phyloP scores from a whole-genome alignment of 805 yeast species.

The Blastobotrys muscicola region DNA sequence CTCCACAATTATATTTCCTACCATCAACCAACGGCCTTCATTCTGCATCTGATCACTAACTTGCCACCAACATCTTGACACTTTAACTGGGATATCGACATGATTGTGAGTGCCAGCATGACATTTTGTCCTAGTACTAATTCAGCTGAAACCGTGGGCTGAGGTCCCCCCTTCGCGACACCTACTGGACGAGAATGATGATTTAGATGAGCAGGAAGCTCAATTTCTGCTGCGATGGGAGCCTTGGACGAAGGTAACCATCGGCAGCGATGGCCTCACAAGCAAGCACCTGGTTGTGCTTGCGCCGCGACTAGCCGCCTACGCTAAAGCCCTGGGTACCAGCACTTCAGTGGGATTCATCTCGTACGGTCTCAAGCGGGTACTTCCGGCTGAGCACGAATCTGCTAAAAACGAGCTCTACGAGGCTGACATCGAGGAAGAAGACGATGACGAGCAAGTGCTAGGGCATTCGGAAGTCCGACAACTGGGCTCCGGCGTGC shows the following conservation, averaged over 20 bases:
- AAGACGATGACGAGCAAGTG: conserved; percentile 6
- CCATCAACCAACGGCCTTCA: too few species aligned
- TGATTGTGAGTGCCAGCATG: background rate
- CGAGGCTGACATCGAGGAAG: conserved; percentile 11
- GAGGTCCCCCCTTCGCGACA: conserved; percentile 45
- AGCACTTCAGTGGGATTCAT: background rate
- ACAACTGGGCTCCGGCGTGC: background rate
- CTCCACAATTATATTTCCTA: too few species aligned
- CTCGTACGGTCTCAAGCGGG: too few species aligned
- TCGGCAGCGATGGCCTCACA: background rate
- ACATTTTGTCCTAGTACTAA: background rate
- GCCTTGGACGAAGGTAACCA: conserved; percentile 12
- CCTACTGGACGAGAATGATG: conserved; percentile 36
- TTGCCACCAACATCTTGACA: too few species aligned
- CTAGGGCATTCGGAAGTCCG: conserved; percentile 3
- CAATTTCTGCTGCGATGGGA: conserved; percentile 6
- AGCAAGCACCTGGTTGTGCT: conserved; percentile 9
- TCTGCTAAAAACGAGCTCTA: background rate
- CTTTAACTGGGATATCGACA: background rate
- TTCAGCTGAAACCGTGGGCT: conserved; percentile 29
- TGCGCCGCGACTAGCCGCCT: conserved; percentile 13
- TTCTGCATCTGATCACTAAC: too few species aligned
- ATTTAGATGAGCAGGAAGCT: conserved; percentile 14
- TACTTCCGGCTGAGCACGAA: background rate
- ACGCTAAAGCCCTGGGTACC: conserved; percentile 2